Conservation (phyloP, 2,329 filamentous ascomycete genomes). For the Thelonectria olida region DNA sequence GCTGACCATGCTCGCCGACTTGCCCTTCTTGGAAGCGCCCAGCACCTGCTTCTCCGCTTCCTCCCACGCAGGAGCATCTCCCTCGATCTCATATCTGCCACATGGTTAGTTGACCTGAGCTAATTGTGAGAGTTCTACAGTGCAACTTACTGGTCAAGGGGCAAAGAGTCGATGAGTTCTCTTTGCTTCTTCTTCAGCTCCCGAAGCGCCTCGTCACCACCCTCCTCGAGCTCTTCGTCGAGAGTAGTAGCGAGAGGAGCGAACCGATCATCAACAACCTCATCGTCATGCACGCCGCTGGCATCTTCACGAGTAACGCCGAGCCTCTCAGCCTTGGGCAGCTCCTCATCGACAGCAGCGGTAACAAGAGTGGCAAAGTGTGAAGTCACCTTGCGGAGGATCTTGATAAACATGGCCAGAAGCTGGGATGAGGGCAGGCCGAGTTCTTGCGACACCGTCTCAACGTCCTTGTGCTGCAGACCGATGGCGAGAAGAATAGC, state of each 20-base stretch:
- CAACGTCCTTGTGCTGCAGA: slow-evolving; percentile 88
- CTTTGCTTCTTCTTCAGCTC: slow-evolving; percentile 82
- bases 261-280: slow-evolving; percentile 71
- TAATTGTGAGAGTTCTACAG: neutral
- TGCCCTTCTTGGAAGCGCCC: slow-evolving; percentile 62
- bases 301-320: slow-evolving; percentile 69
- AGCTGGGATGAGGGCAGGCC: slow-evolving; percentile 79
- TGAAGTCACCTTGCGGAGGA: slow-evolving; percentile 84
- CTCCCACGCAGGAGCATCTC: slow-evolving; percentile 68
- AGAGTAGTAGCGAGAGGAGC: slow-evolving; percentile 76
- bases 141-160: slow-evolving; percentile 72
- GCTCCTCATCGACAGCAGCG: slow-evolving; percentile 73
- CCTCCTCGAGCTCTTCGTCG: slow-evolving; percentile 86
- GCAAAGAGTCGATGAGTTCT: slow-evolving; percentile 88
- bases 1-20: slow-evolving; percentile 74
- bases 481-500: slow-evolving; percentile 90
- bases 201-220: slow-evolving; percentile 77
- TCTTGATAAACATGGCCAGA: slow-evolving; percentile 97
- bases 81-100: slow-evolving; percentile 71
- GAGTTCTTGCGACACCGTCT: slow-evolving; percentile 81
- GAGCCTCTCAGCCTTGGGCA: slow-evolving; percentile 66
- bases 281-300: slow-evolving; percentile 74
- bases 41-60: slow-evolving; percentile 81
- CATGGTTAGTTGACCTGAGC: slow-evolving; percentile 11
- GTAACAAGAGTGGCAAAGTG: slow-evolving; percentile 82